These are phyloP conservation scores for Pseudocercospora musae DNA, from an alignment of 2,329 filamentous ascomycete genomes.

Conservation along the genomic window DNA sequence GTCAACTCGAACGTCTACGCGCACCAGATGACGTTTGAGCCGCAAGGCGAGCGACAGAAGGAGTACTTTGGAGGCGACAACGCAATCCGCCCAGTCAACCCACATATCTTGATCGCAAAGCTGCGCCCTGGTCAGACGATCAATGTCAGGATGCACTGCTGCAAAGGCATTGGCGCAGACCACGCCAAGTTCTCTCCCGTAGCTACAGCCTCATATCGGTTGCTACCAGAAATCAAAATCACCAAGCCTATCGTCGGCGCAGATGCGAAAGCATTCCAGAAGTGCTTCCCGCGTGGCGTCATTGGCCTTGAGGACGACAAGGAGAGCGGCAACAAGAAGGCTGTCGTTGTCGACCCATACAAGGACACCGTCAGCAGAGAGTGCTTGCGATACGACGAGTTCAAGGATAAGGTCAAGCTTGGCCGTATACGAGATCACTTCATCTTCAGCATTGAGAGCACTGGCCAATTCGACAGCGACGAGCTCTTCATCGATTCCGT, in stretches of 20 bases:
- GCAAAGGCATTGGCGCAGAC: conserved; percentile 90
- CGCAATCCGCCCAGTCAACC: conserved; percentile 74
- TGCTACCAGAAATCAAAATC: conserved; percentile 86
- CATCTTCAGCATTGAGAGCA: conserved; percentile 93
- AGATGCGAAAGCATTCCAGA: conserved; percentile 84
- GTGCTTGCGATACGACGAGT: conserved; percentile 85
- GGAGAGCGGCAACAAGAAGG: conserved; percentile 70
- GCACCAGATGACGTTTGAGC: conserved; percentile 64
- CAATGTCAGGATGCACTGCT: conserved; percentile 82
- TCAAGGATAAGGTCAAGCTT: conserved; percentile 91
- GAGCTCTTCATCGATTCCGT: conserved; percentile 89
- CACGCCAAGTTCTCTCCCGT: conserved; percentile 98
- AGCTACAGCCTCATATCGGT: conserved; percentile 86
- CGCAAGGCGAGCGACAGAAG: conserved; percentile 66
- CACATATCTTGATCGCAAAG: conserved; percentile 92
- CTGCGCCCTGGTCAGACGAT: conserved; percentile 86
- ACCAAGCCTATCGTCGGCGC: conserved; percentile 75
- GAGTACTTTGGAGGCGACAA: conserved; percentile 61
- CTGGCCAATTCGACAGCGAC: conserved; percentile 92
- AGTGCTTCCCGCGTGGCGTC: conserved; percentile 86
- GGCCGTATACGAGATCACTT: conserved; percentile 91
- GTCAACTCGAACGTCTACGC: conserved; percentile 68
- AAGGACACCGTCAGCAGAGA: conserved; percentile 94
- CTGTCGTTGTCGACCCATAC: conserved; percentile 83
- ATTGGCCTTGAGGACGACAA: conserved; percentile 76